Base-by-base conservation (phyloP, 2,329 filamentous ascomycete genomes). In the Ophiostoma fasciatum region DNA sequence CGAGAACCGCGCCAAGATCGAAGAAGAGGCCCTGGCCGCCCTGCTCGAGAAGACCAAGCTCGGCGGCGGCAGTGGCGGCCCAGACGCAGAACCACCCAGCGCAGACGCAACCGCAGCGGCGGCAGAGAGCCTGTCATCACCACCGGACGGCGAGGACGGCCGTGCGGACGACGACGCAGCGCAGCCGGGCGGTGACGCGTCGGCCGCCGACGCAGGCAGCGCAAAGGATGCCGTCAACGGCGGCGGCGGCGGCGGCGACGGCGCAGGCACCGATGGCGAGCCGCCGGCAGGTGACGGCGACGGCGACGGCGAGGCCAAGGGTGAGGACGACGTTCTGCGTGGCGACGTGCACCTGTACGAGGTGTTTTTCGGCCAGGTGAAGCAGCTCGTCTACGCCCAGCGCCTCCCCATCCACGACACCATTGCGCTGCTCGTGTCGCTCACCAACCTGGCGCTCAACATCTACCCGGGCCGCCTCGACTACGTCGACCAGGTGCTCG, bases 311-410 rank as follows among this genome's bases (percentile, higher is more conserved):
- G 32, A 20, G 13, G 27, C 28, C 48, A 63, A 36, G 10, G 15
- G n/a, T 4, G 33, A 14, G 28, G 9, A 19, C 17, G 19, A 8
- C 5, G 15, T 7, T 13, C n/a, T n/a, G n/a, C n/a, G n/a, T n/a
- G 10, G 8, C 10, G 78, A 84, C 49, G 76, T 94, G 39, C 88
- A 83, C 58, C 71, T 98, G 18, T 96, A 96, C 56, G 87, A 96
- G 58, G 83, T 96, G 41, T 98, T 96, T 66, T 93, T 96, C 51
- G 79, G 85, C 35, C 90, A 96, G 57, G 90, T 96, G 43, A 81
- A 92, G 52, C 87, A 88, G 50, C 65, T 98, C 35, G 87, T 96
- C 43, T 88, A 85, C 57, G 82, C 82, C 35, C 84, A 94, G 51
- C 78, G 84, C 46, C 67, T 98, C 35, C 81, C 87, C 1, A 88